phyloP scores from a whole-genome alignment of 805 yeast genomes.

The Zygosaccharomyces kombuchaensis region DNA sequence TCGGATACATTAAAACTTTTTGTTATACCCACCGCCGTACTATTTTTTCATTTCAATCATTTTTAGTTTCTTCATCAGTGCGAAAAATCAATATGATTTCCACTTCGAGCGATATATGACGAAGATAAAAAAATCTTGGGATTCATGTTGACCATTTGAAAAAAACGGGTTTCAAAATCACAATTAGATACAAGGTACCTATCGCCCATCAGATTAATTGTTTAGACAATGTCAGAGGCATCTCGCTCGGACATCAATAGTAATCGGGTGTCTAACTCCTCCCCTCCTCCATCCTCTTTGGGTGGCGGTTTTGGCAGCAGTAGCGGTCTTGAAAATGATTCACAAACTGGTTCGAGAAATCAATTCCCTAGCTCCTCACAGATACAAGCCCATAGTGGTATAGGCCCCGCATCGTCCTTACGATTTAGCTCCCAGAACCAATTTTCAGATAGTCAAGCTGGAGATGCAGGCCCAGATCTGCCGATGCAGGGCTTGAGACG shows the following conservation, averaged over 20 bases:
- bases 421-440: constrained; percentile 27
- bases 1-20: not conserved
- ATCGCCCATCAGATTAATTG: not conserved
- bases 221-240: constrained; percentile 23
- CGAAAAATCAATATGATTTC: constrained; percentile 1
- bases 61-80: not conserved
- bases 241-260: constrained; percentile 19
- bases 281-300: constrained; percentile 32
- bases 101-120: not conserved
- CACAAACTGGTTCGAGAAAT: constrained; percentile 25
- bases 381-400: constrained; percentile 15
- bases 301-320: constrained; percentile 31
- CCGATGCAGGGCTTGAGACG: constrained; percentile 40
- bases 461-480: constrained; percentile 17
- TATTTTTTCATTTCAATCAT: not conserved
- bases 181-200: too few relatives aligned
- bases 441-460: constrained; percentile 18
- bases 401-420: constrained; percentile 12
- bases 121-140: not conserved
- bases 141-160: not conserved
- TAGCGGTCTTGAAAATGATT: constrained; percentile 27
- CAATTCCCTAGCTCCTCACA: constrained; percentile 32
- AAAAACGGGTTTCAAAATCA: not conserved
- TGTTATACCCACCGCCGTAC: not conserved
- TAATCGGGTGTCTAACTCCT: constrained; percentile 23